These are phyloP conservation scores for Colletotrichum scovillei DNA, from an alignment of 2,329 filamentous ascomycete genomes.

Conservation along the genomic window DNA sequence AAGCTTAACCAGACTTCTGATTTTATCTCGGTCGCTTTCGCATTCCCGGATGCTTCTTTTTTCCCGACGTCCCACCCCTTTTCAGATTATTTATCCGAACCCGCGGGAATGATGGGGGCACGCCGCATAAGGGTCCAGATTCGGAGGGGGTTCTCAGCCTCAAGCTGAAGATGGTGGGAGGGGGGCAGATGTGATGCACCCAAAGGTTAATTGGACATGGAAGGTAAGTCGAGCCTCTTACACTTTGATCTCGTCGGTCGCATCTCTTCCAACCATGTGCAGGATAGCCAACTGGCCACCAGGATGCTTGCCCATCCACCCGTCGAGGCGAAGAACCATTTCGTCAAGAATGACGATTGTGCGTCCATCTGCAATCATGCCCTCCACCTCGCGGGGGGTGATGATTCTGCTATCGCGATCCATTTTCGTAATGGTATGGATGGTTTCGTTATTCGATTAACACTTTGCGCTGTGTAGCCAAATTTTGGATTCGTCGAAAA, in stretches of 20 bases:
- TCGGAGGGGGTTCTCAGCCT: background rate
- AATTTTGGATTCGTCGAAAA: background rate
- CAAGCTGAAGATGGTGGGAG: background rate
- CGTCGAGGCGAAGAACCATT: conserved; percentile 64
- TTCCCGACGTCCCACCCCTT: background rate
- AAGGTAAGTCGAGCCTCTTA: conserved; percentile 46
- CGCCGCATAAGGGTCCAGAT: background rate
- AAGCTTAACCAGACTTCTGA: conserved; percentile 35
- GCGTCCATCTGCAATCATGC: conserved; percentile 64
- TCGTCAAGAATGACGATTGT: conserved; percentile 68
- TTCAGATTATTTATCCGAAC: background rate
- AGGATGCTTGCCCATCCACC: conserved; percentile 69
- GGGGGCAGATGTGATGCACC: background rate
- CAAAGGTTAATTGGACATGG: background rate
- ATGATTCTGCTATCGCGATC: conserved; percentile 55
- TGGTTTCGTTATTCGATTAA: background rate
- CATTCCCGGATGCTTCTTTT: background rate
- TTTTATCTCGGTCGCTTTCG: background rate
- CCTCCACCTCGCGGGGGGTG: conserved; percentile 58
- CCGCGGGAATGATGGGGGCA: background rate
- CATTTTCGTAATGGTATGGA: conserved; percentile 39
- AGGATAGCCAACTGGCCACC: conserved; percentile 69
- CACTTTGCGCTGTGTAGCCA: background rate
- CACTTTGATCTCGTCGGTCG: conserved; percentile 69
- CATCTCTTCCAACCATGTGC: conserved; percentile 71